Conservation (phyloP, 2,329 filamentous ascomycete genomes). For the Sclerotinia trifoliorum region DNA sequence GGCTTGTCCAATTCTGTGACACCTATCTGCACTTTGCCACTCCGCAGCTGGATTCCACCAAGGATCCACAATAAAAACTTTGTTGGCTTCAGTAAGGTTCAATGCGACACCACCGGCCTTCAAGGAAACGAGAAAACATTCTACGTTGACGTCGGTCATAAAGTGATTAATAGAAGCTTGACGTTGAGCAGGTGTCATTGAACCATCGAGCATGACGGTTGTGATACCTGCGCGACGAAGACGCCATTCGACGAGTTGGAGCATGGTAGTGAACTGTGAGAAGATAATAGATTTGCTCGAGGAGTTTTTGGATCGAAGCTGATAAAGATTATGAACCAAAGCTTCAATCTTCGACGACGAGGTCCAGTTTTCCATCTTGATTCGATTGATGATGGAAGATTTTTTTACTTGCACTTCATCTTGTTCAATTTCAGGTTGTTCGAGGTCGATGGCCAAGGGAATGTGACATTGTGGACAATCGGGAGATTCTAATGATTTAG, state of each 20-base stretch:
- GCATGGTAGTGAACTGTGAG: conserved; percentile 95
- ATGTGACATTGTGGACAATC: conserved; percentile 94
- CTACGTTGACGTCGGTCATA: conserved; percentile 91
- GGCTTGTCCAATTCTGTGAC: conserved; percentile 92
- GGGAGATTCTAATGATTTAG: conserved; percentile 47
- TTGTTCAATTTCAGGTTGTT: conserved; percentile 93
- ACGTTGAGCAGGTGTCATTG: conserved; percentile 91
- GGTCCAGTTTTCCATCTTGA: conserved; percentile 98
- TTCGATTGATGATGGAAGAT: conserved; percentile 95
- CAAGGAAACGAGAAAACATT: conserved; percentile 92
- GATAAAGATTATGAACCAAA: conserved; percentile 90
- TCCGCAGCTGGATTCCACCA: conserved; percentile 99
- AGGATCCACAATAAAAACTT: conserved; percentile 95
- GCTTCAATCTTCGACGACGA: conserved; percentile 98
- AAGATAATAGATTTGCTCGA: conserved; percentile 98
- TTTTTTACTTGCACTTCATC: conserved; percentile 86
- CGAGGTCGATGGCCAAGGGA: conserved; percentile 81
- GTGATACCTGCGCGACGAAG: conserved; percentile 95
- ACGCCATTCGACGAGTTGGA: conserved; percentile 96
- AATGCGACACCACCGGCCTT: conserved; percentile 95
- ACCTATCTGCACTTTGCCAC: conserved; percentile 94
- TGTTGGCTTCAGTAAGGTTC: conserved; percentile 90
- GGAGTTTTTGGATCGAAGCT: conserved; percentile 85
- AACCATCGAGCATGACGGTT: conserved; percentile 96
- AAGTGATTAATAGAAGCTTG: conserved; percentile 95